Evolutionary conservation across 148 eudicot genomes (phyloP).

Genomic region (Tetragonia tetragonoides): DNA sequence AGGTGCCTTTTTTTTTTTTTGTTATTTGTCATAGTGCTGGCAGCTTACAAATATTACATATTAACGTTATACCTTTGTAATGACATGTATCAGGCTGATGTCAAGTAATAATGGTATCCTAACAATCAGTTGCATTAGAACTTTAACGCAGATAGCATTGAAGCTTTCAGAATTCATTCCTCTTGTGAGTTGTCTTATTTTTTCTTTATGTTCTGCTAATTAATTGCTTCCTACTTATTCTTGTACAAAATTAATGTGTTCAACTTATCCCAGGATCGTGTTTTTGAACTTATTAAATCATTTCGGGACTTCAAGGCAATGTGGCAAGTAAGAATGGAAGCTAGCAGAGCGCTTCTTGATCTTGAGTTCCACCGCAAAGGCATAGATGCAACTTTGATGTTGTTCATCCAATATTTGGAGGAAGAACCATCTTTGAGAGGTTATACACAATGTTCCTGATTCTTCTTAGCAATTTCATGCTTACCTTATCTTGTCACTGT

Average conservation of each 20-base stretch:
- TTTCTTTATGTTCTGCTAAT: not conserved
- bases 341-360: constrained; percentile 83
- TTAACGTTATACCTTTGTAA: constrained; percentile 15
- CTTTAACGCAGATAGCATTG: constrained; percentile 80
- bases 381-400: constrained; percentile 66
- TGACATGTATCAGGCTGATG: constrained; percentile 64
- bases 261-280: constrained; percentile 53
- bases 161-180: constrained; percentile 77
- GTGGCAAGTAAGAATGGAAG: constrained; percentile 91
- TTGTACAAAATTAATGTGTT: constrained; percentile 12
- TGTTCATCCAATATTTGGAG: constrained; percentile 65
- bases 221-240: not conserved
- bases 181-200: constrained; percentile 47
- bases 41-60: not conserved
- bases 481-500: not conserved
- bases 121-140: constrained; percentile 78
- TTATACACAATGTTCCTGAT: constrained; percentile 22
- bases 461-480: not conserved
- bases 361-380: constrained; percentile 73
- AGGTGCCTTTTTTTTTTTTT: constrained; percentile 42
- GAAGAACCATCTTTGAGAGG: constrained; percentile 89
- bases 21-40: not conserved
- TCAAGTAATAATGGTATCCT: constrained; percentile 92
- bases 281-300: constrained; percentile 61
- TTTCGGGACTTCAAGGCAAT: constrained; percentile 49